Evolutionary conservation across 2,329 filamentous ascomycete genomes (phyloP).

Genomic region (Trichothecium roseum): DNA sequence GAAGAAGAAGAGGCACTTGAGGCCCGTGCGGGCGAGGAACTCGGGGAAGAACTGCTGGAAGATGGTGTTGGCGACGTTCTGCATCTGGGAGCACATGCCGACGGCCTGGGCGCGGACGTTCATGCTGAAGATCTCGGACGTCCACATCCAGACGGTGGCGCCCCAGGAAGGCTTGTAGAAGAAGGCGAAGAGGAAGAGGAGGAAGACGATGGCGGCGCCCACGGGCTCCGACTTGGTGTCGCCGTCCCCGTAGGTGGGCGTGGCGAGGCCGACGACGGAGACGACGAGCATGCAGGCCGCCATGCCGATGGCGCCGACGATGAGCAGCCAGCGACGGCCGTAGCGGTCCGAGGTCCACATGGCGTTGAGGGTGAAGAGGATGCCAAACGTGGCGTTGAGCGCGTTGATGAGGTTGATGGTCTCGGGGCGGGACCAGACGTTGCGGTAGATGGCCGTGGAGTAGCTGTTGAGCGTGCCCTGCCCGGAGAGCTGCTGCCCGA

Average conservation of each 20-base stretch:
- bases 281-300: slow-evolving; percentile 59
- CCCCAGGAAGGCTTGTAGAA: slow-evolving; percentile 64
- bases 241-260: slow-evolving; percentile 38
- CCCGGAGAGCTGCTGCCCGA: slow-evolving; percentile 62
- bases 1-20: slow-evolving; percentile 28
- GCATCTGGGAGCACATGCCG: slow-evolving; percentile 51
- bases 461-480: slow-evolving; percentile 66
- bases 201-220: slow-evolving; percentile 57
- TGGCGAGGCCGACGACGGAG: slow-evolving; percentile 29
- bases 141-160: slow-evolving; percentile 63
- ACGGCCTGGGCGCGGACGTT: slow-evolving; percentile 63
- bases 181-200: slow-evolving; percentile 56
- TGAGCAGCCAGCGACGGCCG: slow-evolving; percentile 59
- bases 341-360: slow-evolving; percentile 65
- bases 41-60: slow-evolving; percentile 63
- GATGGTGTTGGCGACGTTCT: slow-evolving; percentile 56
- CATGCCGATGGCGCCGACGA: slow-evolving; percentile 60
- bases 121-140: slow-evolving; percentile 58
- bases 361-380: slow-evolving; percentile 63
- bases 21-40: slow-evolving; percentile 47
- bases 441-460: slow-evolving; percentile 64
- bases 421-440: slow-evolving; percentile 47
- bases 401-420: slow-evolving; percentile 66
- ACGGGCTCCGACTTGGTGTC: slow-evolving; percentile 46
- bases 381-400: slow-evolving; percentile 62